Evolutionary conservation across 1,139 yeast species (phyloP).

Genomic region (Pneumocystis oryctolagi): DNA sequence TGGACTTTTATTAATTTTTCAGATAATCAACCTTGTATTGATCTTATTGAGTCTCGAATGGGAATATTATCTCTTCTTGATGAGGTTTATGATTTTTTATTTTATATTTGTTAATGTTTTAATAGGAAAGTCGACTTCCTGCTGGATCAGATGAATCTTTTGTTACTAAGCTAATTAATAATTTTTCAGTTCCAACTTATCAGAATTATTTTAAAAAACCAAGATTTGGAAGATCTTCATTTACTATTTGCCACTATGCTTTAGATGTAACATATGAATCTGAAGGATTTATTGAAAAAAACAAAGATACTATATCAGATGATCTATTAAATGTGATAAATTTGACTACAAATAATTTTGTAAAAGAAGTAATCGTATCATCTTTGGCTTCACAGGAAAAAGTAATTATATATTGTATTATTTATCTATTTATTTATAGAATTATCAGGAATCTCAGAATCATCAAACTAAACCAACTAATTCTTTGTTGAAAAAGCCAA

Average conservation of each 20-base stretch:
- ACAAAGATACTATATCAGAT: conserved; percentile 93
- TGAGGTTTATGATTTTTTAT: conserved; percentile 28
- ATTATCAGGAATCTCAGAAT: not conserved
- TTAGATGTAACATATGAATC: conserved; percentile 84
- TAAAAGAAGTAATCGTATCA: conserved; percentile 51
- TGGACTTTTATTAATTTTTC: conserved; percentile 95
- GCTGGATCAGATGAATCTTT: conserved; percentile 89
- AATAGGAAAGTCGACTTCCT: conserved; percentile 70
- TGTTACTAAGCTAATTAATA: conserved; percentile 79
- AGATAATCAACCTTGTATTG: conserved; percentile 95
- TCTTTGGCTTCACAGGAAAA: conserved; percentile 42
- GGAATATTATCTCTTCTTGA: conserved; percentile 82
- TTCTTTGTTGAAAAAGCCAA: conserved; percentile 63
- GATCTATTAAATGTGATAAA: conserved; percentile 79
- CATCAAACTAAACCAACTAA: conserved; percentile 15
- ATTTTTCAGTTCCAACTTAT: conserved; percentile 57
- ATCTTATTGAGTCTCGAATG: conserved; percentile 72
- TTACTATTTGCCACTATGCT: conserved; percentile 86
- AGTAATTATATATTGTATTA: conserved; percentile 23
- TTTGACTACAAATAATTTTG: conserved; percentile 48
- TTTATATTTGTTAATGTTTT: not conserved
- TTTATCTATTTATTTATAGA: conserved; percentile 10
- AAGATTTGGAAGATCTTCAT: conserved; percentile 82
- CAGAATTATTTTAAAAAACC: conserved; percentile 79
- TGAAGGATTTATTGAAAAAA: conserved; percentile 92